Evolutionary conservation across 2,329 filamentous ascomycete genomes (phyloP), one percentile per base, ranked within the genome.

Genomic region (Plenodomus biglobosus): DNA sequence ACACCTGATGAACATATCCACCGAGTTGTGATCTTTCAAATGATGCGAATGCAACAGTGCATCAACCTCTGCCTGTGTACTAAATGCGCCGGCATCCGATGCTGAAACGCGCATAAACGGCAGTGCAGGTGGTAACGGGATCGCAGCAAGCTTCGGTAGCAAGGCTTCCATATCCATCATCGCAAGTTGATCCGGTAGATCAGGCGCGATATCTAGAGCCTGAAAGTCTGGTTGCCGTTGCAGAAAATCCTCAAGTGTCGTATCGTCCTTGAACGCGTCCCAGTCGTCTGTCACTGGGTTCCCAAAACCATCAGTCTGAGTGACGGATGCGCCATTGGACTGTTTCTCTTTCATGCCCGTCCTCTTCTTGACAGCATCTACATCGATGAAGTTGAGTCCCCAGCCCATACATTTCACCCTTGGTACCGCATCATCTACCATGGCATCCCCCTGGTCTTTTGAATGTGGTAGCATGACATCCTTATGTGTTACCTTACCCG

Each of bases 1-100:
- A 3, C 88, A 88, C 2, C 88, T 81, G 4, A 92, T 76, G 75
- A 95, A 85, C 56, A 92, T 82, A 68, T 92, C 88, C 37, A 94
- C 85, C n/a, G 84, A 80, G 55, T 90, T 85, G 53, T 85, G 84
- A 42, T 88, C 83, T 43, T 83, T 81, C 30, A 83, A 79, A 49
- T 83, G 79, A 24, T 69, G 65, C 7, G 68, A 70, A 40, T 75
- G 70, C 27, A 75, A 57, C 17, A 74, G 52, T 8, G 66, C 58
- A 56, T 75, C 73, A 18, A 75, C 68, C 34, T 73, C 66, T 4
- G 63, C 60, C 48, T 75, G 72, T n/a, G 68, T 65, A 34, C 65
- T 60, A 40, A 75, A 74, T 1, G 65, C 63, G 8, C 72, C 72
- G n/a, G 69, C 59, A 42, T 66, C 65, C 1, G 60, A 57, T 27